Evolutionary conservation across 805 yeast genomes (phyloP).

Genomic region (Suhomyces sp.): DNA sequence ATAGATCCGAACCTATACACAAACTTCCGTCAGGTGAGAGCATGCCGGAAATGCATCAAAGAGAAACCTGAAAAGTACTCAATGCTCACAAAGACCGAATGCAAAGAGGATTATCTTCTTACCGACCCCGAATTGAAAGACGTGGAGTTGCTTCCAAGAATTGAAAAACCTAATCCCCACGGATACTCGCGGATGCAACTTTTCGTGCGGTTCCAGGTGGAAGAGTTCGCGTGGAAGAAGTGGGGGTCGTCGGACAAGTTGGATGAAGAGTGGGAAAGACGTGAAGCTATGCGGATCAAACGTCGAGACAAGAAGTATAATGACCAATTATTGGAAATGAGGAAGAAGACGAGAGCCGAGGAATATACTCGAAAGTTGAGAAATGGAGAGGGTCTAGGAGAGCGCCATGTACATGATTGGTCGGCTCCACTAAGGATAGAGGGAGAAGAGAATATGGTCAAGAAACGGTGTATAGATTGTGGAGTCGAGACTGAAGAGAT

Average conservation of each 20-base stretch:
- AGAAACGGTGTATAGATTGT: constrained; percentile 71
- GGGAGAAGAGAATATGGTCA: constrained; percentile 35
- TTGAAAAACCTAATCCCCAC: constrained; percentile 94
- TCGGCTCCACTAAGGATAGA: constrained; percentile 53
- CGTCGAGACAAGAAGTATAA: constrained; percentile 79
- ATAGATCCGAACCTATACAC: constrained; percentile 70
- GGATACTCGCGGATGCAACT: constrained; percentile 92
- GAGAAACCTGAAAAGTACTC: constrained; percentile 84
- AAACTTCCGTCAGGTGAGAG: constrained; percentile 65
- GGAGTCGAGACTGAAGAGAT: constrained; percentile 84
- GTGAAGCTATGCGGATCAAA: constrained; percentile 70
- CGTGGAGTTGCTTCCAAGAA: constrained; percentile 59
- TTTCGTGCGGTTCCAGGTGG: constrained; percentile 87
- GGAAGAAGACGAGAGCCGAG: constrained; percentile 89
- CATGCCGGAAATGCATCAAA: constrained; percentile 76
- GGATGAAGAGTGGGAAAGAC: constrained; percentile 87
- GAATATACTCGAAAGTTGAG: constrained; percentile 72
- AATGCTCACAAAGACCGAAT: constrained; percentile 90
- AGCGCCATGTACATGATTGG: constrained; percentile 76
- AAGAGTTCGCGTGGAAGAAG: constrained; percentile 85
- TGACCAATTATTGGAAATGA: constrained; percentile 78
- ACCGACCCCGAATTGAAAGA: constrained; percentile 94
- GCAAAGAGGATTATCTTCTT: constrained; percentile 84
- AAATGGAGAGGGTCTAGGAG: constrained; percentile 52
- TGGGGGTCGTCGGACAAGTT: constrained; percentile 91